Percentiles rank a stretch among this genome's conserved stretches.
phyloP scores from a whole-genome alignment of 1,139 yeast species.

The Nakaseomyces uthaithaninus region DNA sequence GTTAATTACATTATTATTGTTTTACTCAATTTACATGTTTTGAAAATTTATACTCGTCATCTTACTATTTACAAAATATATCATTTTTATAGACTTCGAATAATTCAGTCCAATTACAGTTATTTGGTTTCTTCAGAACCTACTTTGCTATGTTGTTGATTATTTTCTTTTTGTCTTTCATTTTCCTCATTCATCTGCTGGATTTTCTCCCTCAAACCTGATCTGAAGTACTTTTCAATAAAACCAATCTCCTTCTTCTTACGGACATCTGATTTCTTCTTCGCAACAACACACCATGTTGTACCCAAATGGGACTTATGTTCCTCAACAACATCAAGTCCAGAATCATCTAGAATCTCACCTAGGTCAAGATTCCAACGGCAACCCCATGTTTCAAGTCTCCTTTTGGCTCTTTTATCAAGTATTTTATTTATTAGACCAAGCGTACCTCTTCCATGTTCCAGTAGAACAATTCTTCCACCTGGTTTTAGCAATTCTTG shows the following conservation, averaged over 20 bases:
- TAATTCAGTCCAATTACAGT: neutral
- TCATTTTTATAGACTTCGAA: constrained; percentile 1
- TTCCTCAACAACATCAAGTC: constrained; percentile 73
- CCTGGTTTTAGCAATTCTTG: constrained; percentile 67
- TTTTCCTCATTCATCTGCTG: constrained; percentile 12
- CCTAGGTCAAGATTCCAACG: constrained; percentile 94
- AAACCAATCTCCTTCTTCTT: constrained; percentile 41
- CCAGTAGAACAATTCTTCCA: constrained; percentile 81
- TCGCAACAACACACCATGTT: constrained; percentile 76
- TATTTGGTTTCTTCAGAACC: neutral
- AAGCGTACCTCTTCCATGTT: constrained; percentile 85
- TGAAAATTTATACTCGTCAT: neutral
- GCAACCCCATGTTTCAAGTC: constrained; percentile 93
- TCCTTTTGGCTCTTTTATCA: constrained; percentile 74
- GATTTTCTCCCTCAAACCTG: constrained; percentile 19
- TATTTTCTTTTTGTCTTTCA: neutral
- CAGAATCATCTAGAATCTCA: constrained; percentile 73
- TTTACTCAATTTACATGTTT: neutral
- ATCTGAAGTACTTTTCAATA: constrained; percentile 39
- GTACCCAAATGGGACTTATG: constrained; percentile 87
- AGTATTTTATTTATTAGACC: constrained; percentile 69
- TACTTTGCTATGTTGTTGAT: neutral
- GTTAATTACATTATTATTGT: neutral
- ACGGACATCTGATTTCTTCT: constrained; percentile 57
- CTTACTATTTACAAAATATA: constrained; percentile 2